phyloP scores from a whole-genome alignment of 108 stramenopile genomes.

The Skeletonema costatum region DNA sequence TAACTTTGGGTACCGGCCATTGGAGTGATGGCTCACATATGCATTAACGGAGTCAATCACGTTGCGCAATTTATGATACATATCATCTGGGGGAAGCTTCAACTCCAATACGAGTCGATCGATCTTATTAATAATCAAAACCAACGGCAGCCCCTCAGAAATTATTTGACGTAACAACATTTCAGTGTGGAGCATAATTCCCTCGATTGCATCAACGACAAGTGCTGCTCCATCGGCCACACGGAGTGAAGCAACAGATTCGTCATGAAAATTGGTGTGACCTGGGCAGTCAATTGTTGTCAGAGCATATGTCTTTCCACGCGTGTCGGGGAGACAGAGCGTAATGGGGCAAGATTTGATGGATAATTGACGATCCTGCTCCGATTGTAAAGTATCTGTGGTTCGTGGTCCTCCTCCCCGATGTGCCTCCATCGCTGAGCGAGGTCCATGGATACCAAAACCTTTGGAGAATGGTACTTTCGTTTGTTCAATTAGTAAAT shows the following conservation, averaged over 20 bases:
- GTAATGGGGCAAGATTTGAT: conserved; percentile 92
- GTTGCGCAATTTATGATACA: conserved; percentile 93
- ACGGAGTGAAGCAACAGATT: conserved; percentile 87
- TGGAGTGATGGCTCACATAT: conserved; percentile 58
- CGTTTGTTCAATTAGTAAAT: conserved; percentile 80
- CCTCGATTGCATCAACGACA: conserved; percentile 97
- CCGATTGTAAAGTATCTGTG: conserved; percentile 88
- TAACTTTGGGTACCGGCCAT: conserved; percentile 76
- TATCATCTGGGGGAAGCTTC: conserved; percentile 94
- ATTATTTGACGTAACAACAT: conserved; percentile 82
- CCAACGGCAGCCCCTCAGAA: conserved; percentile 78
- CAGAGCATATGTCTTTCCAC: conserved; percentile 88
- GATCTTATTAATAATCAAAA: conserved; percentile 90
- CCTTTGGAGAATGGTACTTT: conserved; percentile 35
- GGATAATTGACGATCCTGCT: conserved; percentile 94
- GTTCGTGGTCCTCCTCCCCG: conserved; percentile 61
- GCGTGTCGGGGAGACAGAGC: conserved; percentile 78
- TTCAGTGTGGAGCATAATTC: conserved; percentile 94
- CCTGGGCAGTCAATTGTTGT: conserved; percentile 96
- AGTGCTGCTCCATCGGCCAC: conserved; percentile 89
- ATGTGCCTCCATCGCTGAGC: conserved; percentile 43
- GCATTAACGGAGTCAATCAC: conserved; percentile 91
- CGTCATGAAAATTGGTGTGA: conserved; percentile 95
- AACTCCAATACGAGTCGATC: conserved; percentile 97
- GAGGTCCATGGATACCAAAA: conserved; percentile 43